Conservation (phyloP, 306 rosid species). For the Acacia melanoxylon region DNA sequence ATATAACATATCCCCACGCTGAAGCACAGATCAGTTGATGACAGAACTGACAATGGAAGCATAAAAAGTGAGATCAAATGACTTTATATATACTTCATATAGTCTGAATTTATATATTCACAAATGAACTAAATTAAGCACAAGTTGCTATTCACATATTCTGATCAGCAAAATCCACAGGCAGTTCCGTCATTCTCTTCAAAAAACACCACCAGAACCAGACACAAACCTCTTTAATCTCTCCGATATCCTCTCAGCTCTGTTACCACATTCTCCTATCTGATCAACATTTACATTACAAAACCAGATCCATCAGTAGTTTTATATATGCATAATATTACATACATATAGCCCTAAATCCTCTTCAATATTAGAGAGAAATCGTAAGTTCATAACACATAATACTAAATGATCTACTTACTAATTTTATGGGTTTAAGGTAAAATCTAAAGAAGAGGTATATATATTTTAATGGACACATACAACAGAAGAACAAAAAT, state of each 20-base stretch:
- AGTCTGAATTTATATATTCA: background rate
- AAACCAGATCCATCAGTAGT: background rate
- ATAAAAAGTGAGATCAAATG: background rate
- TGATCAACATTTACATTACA: slow-evolving; percentile 8
- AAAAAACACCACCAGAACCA: slow-evolving; percentile 21
- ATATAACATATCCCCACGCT: background rate
- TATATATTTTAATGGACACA: background rate
- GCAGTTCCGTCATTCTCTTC: background rate
- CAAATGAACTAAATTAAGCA: background rate
- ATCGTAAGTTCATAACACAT: background rate
- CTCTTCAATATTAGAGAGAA: background rate
- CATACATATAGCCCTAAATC: background rate
- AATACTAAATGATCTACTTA: background rate
- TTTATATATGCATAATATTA: background rate
- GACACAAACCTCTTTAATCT: slow-evolving; percentile 36
- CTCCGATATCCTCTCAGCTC: slow-evolving; percentile 45
- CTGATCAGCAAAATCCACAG: background rate
- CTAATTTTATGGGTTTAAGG: background rate
- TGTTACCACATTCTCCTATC: slow-evolving; percentile 40
- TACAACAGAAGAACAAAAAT: background rate
- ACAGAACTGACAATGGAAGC: background rate
- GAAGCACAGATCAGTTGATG: background rate
- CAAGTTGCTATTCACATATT: background rate
- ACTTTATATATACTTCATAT: background rate
- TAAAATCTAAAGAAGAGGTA: background rate